Evolutionary conservation across 2,329 filamentous ascomycete genomes (phyloP), one percentile per base, ranked within the genome.

Genomic region (Epicoccum nigrum): DNA sequence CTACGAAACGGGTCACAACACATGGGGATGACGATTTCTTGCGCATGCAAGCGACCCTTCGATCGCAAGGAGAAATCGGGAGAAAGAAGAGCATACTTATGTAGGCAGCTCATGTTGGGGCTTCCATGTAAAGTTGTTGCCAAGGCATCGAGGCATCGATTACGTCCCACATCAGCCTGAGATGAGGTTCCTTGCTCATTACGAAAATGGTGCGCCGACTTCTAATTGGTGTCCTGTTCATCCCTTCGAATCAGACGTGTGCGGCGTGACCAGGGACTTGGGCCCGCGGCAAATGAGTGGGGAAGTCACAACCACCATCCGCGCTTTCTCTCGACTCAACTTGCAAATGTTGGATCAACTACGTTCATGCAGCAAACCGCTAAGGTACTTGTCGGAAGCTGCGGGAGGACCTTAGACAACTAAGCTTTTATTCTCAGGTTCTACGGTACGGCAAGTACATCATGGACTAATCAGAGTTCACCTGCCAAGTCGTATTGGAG

Each of bases 371-470:
- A 37, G 19, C 23, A 28, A 28, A 15, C 31, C 16, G 23, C 27
- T 2, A 16, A 32, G 12, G 9, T 7, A 38, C 13, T 7, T n/a
- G 13, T 6, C 37, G 17, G 5, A 33, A 25, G 25, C 39, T 16
- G 8, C 17, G 46, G 42, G 37, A 43, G 39, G 21, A 4, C 9
- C 15, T 5, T 11, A 7, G 15, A 12, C 31, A 31, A 19, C 43
- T 32, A 43, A 50, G 46, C 46, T 43, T 50, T 35, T 8, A 31
- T 12, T 35, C 38, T 25, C 17, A 44, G 13, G n/a, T 50, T 50
- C 39, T 44, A 38, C 46, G 45, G 23, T 30, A 28, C 21, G 30
- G 13, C 19, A 34, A 8, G 30, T 35, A 12, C n/a, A 16, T 17
- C 13, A 27, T 34, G 31, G 37, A 47, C 31, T 48, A 48, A 34